These are phyloP conservation scores for Diaporthe citriasiana DNA, from an alignment of 2,329 filamentous ascomycete species.

Conservation along the genomic window DNA sequence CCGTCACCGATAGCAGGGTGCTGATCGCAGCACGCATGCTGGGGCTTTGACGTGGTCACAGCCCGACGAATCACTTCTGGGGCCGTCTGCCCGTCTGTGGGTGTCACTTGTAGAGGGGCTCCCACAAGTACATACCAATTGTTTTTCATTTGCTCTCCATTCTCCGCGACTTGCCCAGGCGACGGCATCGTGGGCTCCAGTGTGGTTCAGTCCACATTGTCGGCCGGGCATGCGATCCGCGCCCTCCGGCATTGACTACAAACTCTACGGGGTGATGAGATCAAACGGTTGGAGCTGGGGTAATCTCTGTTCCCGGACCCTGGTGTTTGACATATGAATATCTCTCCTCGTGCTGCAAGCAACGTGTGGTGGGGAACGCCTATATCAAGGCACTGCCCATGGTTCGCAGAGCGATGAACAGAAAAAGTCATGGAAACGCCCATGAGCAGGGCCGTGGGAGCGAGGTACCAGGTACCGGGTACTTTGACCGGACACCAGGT, in stretches of 20 bases:
- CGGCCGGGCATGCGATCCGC: slow-evolving; percentile 6
- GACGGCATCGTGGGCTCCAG: slow-evolving; percentile 26
- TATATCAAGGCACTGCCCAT: neutral
- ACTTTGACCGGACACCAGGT: slow-evolving; percentile 6
- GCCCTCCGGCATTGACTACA: slow-evolving; percentile 11
- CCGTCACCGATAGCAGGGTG: slow-evolving; percentile 23
- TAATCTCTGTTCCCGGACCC: neutral
- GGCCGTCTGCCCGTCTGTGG: slow-evolving; percentile 19
- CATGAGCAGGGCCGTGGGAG: slow-evolving; percentile 18
- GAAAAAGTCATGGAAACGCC: slow-evolving; percentile 32
- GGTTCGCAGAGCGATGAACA: slow-evolving; percentile 28
- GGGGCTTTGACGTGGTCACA: slow-evolving; percentile 34
- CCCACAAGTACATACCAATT: slow-evolving; percentile 15
- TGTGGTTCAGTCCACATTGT: neutral
- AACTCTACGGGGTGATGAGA: slow-evolving; percentile 5
- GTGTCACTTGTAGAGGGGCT: slow-evolving; percentile 15
- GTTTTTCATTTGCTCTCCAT: neutral
- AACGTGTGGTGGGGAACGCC: slow-evolving; percentile 15
- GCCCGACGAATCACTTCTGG: slow-evolving; percentile 30
- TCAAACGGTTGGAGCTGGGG: slow-evolving; percentile 6
- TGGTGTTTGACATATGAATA: slow-evolving; percentile 19
- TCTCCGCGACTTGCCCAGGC: neutral
- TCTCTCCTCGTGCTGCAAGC: slow-evolving; percentile 16
- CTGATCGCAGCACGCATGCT: slow-evolving; percentile 30
- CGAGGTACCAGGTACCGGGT: slow-evolving; percentile 38